These are phyloP conservation scores for Dryas octopetala DNA, from an alignment of 306 rosid genomes.

Conservation along the genomic window DNA sequence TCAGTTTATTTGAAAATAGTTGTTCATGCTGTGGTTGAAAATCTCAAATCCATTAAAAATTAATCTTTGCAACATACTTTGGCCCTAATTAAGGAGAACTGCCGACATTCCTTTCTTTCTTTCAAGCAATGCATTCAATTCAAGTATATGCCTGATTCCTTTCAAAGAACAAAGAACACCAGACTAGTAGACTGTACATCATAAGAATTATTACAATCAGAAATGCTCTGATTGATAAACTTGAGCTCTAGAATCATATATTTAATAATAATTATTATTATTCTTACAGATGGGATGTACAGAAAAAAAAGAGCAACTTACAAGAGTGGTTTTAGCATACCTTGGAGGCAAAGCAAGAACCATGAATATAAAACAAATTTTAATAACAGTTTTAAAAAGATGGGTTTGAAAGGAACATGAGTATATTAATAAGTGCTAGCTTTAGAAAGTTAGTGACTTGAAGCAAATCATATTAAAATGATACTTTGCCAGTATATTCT, in stretches of 20 bases:
- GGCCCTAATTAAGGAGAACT: neutral
- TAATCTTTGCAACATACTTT: neutral
- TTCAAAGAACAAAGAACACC: neutral
- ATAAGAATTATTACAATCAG: too few species aligned
- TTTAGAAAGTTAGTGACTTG: neutral
- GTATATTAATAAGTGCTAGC: neutral
- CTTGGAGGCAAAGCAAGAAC: slow-evolving; percentile 17
- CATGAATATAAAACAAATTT: neutral
- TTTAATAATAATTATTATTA: neutral
- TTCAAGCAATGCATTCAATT: neutral
- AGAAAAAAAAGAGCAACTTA: neutral
- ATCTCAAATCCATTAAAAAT: neutral
- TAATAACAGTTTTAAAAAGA: neutral
- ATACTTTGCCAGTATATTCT: neutral
- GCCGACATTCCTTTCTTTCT: neutral
- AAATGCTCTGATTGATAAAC: too few species aligned
- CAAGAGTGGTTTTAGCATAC: slow-evolving; percentile 1
- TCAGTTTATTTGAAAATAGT: too few species aligned
- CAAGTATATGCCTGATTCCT: neutral
- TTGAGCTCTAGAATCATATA: neutral
- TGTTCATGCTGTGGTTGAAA: too few species aligned
- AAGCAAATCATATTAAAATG: slow-evolving; percentile 5
- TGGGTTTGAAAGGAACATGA: neutral
- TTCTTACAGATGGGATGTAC: neutral
- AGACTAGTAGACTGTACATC: neutral